Evolutionary conservation across 2,329 filamentous ascomycete species (phyloP).

Genomic region (Pseudopyricularia javanii): DNA sequence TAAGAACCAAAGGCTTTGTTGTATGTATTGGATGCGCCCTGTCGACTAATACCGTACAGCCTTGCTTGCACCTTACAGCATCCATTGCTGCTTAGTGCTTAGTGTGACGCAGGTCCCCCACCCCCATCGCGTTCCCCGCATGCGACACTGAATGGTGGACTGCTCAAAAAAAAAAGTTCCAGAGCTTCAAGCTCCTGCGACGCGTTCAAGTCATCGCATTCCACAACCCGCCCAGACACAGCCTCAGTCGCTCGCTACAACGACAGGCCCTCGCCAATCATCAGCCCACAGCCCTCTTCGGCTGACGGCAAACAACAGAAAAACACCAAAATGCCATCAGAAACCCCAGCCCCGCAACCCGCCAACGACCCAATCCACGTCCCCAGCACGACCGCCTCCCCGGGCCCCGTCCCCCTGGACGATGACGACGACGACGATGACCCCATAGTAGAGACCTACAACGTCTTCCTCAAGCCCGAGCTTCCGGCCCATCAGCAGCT

Average conservation of each 20-base stretch:
- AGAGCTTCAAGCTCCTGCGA: too few species aligned
- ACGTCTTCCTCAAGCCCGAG: slow-evolving; percentile 72
- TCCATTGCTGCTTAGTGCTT: too few species aligned
- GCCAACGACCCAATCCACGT: neutral
- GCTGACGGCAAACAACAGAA: neutral
- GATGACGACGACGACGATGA: slow-evolving; percentile 35
- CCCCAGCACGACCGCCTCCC: neutral
- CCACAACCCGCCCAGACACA: too few species aligned
- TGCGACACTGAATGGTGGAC: too few species aligned
- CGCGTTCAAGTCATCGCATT: too few species aligned
- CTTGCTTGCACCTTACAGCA: too few species aligned
- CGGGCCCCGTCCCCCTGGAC: neutral
- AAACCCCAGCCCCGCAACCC: neutral
- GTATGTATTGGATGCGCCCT: too few species aligned
- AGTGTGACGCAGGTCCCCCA: too few species aligned
- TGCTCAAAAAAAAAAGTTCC: too few species aligned
- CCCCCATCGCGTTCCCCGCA: neutral
- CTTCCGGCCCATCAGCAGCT: slow-evolving; percentile 51
- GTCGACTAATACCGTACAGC: too few species aligned
- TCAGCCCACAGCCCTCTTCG: neutral
- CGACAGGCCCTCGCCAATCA: neutral
- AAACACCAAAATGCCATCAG: neutral
- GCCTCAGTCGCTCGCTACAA: neutral
- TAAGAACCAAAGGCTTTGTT: too few species aligned
- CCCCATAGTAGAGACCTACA: slow-evolving; percentile 63